phyloP scores from a whole-genome alignment of 2,329 filamentous ascomycete species.

The Thelonectria olida region DNA sequence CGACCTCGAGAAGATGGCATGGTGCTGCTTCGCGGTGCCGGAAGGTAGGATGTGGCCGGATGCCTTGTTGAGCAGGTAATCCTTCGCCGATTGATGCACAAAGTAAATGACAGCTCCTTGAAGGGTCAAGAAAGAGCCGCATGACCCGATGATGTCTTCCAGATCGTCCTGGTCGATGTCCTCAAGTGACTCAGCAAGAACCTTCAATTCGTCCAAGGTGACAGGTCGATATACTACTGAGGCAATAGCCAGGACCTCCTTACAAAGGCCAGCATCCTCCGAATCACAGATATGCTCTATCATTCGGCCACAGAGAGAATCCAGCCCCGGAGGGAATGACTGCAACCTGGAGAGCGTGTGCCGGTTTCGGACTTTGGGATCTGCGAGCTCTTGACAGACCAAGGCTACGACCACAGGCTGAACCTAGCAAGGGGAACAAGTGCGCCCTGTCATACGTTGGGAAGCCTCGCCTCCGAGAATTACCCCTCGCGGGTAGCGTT shows the following conservation, averaged over 20 bases:
- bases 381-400: slow-evolving; percentile 29
- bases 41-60: slow-evolving; percentile 40
- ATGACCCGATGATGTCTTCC: slow-evolving; percentile 43
- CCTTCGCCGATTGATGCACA: slow-evolving; percentile 56
- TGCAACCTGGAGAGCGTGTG: slow-evolving; percentile 29
- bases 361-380: neutral
- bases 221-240: slow-evolving; percentile 48
- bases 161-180: slow-evolving; percentile 26
- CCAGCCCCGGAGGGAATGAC: slow-evolving; percentile 46
- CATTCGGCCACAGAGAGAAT: slow-evolving; percentile 51
- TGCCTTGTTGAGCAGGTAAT: slow-evolving; percentile 46
- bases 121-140: slow-evolving; percentile 51
- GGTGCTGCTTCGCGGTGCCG: slow-evolving; percentile 39
- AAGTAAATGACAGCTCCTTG: slow-evolving; percentile 43
- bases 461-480: too few species aligned
- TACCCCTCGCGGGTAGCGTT: too few species aligned
- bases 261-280: slow-evolving; percentile 43
- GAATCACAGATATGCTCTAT: slow-evolving; percentile 43
- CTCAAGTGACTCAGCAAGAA: slow-evolving; percentile 29
- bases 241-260: slow-evolving; percentile 44
- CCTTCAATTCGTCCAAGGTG: slow-evolving; percentile 44
- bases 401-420: too few species aligned
- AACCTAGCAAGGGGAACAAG: too few species aligned
- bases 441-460: too few species aligned
- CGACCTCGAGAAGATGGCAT: slow-evolving; percentile 46